Evolutionary conservation across 1,139 yeast species (phyloP).

Genomic region (Saccharomyces pastorianus): DNA sequence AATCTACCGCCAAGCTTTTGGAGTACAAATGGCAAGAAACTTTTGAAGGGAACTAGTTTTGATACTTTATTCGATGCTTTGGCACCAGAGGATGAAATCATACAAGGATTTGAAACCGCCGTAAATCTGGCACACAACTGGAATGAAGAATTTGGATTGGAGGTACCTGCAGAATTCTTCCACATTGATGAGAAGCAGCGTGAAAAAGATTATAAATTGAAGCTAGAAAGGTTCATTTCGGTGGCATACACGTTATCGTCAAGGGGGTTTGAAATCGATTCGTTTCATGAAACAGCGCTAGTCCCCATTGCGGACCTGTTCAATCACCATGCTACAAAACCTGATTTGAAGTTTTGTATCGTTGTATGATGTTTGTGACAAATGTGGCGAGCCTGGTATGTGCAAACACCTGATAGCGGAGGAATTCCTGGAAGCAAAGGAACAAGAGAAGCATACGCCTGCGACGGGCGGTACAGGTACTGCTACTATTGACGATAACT

Average conservation of each 20-base stretch:
- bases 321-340: slow-evolving; percentile 53
- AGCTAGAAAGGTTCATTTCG: slow-evolving; percentile 42
- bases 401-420: slow-evolving; percentile 41
- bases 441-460: slow-evolving; percentile 20
- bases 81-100: slow-evolving; percentile 39
- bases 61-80: slow-evolving; percentile 49
- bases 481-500: slow-evolving; percentile 29
- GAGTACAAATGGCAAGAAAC: slow-evolving; percentile 42
- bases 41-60: slow-evolving; percentile 52
- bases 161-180: slow-evolving; percentile 35
- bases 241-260: slow-evolving; percentile 57
- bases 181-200: slow-evolving; percentile 15
- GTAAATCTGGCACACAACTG: slow-evolving; percentile 41
- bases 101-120: slow-evolving; percentile 46
- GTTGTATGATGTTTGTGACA: slow-evolving; percentile 58
- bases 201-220: slow-evolving; percentile 14
- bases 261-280: slow-evolving; percentile 74
- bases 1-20: slow-evolving; percentile 58
- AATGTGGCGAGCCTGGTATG: slow-evolving; percentile 59
- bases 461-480: slow-evolving; percentile 29
- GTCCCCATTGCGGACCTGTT: slow-evolving; percentile 91
- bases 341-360: slow-evolving; percentile 73
- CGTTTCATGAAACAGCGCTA: slow-evolving; percentile 60
- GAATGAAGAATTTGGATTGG: slow-evolving; percentile 29
- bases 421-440: slow-evolving; percentile 14